Percentiles rank a stretch among this genome's conserved stretches.
Conservation (phyloP, 2,329 filamentous ascomycete species). For the Ascochyta fabae region DNA sequence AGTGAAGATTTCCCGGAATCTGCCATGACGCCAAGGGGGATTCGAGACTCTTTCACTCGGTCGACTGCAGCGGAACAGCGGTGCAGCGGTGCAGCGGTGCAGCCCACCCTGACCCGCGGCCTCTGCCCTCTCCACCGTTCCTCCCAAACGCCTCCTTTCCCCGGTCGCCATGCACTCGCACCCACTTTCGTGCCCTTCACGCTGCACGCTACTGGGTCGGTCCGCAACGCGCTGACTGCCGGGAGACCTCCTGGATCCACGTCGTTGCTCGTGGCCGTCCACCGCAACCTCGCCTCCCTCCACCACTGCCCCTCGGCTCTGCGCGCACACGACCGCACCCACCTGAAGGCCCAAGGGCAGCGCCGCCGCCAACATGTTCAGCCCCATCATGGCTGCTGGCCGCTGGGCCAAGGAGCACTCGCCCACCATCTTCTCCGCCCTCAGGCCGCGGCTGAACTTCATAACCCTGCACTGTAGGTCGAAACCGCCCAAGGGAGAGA, state of each 20-base stretch:
- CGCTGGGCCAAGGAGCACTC: slow-evolving; percentile 38
- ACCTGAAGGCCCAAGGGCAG: slow-evolving; percentile 5
- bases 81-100: not conserved
- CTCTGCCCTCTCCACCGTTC: not conserved
- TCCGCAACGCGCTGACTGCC: slow-evolving; percentile 11
- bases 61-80: too few relatives aligned
- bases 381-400: slow-evolving; percentile 38
- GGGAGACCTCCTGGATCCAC: slow-evolving; percentile 1
- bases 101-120: not conserved
- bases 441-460: slow-evolving; percentile 75
- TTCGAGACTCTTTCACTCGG: slow-evolving; percentile 8
- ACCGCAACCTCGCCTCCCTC: slow-evolving; percentile 1
- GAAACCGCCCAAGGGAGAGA: not conserved
- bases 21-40: slow-evolving; percentile 8
- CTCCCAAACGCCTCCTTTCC: not conserved
- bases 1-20: not conserved
- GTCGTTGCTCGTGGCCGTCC: not conserved
- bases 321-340: not conserved
- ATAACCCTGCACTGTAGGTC: slow-evolving; percentile 76
- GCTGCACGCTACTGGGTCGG: slow-evolving; percentile 20
- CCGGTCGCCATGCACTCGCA: slow-evolving; percentile 6
- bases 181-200: slow-evolving; percentile 2
- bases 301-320: not conserved
- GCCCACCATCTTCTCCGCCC: slow-evolving; percentile 28
- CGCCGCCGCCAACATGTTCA: slow-evolving; percentile 34